Base-by-base conservation (phyloP, 345 rosid species). In the Aquilaria malaccensis region DNA sequence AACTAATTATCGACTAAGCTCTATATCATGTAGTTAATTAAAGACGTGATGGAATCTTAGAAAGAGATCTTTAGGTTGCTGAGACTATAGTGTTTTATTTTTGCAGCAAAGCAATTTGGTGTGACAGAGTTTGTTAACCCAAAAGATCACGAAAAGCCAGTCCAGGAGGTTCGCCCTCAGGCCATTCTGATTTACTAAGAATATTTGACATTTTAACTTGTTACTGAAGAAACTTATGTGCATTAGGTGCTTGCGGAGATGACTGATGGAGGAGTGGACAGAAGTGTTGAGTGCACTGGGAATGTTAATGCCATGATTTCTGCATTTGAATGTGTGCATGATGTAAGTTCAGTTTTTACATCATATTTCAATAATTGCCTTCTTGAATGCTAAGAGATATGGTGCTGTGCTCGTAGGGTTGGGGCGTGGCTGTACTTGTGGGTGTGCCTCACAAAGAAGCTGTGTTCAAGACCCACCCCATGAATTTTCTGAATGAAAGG, bases 391-490 rank as follows among this genome's bases (percentile, higher is more conserved):
- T 53, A 13, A 2, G 3, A 9, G 12, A 55, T 11, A 33, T 14
- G 6, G 33, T 14, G 3, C 60, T 15, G 7, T 11, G 3, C 12
- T 32, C 2, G 54, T 72, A 83, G 87, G 83, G 81, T 1, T 80
- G 81, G 80, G 85, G 88, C 3, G 83, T 83, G 13, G 83, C 80
- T 55, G 80, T 76, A 11, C 69, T 83, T 1, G 88, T 80, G 1
- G 85, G 85, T 0, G 74, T 78, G 30, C 88, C 85, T 0, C 66
- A 56, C 67, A 80, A 83, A 67, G 81, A 80, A 15, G 88, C 66
- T 3, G 77, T 64, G 2, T 80, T 80, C 77, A 80, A 80, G 62
- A 78, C 82, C 7, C 81, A 80, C 57, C 83, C 88, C 0, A 22
- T 80, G 62, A 80, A 80, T 30, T 6, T 78, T 10, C 54, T 78